phyloP scores from a whole-genome alignment of 768 basidiomycete species.

The Trametes gibbosa region DNA sequence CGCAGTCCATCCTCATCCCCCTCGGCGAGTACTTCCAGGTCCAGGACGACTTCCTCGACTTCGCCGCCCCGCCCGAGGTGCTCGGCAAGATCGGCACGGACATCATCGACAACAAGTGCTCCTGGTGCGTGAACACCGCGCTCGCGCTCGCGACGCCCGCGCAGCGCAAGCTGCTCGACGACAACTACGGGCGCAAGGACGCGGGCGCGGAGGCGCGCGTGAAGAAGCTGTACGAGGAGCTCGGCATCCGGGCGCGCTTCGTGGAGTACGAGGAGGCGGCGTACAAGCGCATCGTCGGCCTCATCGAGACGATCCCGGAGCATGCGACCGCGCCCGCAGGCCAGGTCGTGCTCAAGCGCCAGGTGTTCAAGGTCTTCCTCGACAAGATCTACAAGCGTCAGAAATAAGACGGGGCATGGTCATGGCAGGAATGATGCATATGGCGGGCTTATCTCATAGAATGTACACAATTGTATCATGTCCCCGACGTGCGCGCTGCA shows the following conservation, averaged over 20 bases:
- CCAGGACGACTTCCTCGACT: conserved; percentile 97
- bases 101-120: conserved; percentile 98
- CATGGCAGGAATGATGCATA: too few species aligned
- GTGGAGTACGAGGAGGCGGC: conserved; percentile 73
- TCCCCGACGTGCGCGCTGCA: too few species aligned
- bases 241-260: conserved; percentile 68
- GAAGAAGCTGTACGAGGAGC: conserved; percentile 69
- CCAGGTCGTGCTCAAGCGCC: conserved; percentile 45
- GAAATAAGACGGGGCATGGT: too few species aligned
- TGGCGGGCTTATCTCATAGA: too few species aligned
- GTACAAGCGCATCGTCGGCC: conserved; percentile 59
- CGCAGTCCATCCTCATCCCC: conserved; percentile 80
- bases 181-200: conserved; percentile 63
- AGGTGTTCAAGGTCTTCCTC: conserved; percentile 84
- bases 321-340: conserved; percentile 30
- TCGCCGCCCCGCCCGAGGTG: conserved; percentile 81
- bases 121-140: conserved; percentile 92
- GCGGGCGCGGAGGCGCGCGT: conserved; percentile 54
- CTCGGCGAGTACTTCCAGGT: conserved; percentile 99
- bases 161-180: conserved; percentile 62
- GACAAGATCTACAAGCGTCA: conserved; percentile 75
- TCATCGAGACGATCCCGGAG: conserved; percentile 78
- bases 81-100: conserved; percentile 98
- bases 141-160: conserved; percentile 52
- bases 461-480: too few species aligned